Percentiles rank a stretch among this genome's conserved stretches.
phyloP scores from a whole-genome alignment of 2,329 filamentous ascomycete genomes.

The Raffaelea deltoideospora region DNA sequence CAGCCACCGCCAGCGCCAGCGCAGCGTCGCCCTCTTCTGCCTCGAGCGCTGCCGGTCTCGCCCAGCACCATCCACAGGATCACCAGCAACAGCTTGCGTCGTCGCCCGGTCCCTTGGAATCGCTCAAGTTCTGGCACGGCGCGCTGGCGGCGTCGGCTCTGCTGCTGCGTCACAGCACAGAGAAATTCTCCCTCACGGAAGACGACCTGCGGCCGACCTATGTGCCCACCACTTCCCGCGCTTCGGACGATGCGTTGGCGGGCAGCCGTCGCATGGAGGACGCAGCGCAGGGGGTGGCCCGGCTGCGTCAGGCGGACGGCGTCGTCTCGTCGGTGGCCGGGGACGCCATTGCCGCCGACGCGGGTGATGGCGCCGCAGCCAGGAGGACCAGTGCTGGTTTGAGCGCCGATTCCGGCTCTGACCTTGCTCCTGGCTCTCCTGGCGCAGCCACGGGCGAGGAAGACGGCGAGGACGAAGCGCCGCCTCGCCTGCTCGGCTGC shows the following conservation, averaged over 20 bases:
- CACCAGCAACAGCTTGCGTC: background rate
- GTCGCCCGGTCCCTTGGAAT: slow-evolving; percentile 29
- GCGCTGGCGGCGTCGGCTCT: slow-evolving; percentile 17
- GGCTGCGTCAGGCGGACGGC: too few species aligned
- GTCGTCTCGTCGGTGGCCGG: background rate
- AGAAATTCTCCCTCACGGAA: slow-evolving; percentile 37
- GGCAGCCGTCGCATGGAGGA: too few species aligned
- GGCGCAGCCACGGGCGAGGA: slow-evolving; percentile 16
- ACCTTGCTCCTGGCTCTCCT: too few species aligned
- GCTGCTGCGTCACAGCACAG: slow-evolving; percentile 19
- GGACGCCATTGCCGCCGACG: background rate
- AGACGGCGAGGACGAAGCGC: slow-evolving; percentile 5
- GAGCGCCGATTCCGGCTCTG: too few species aligned
- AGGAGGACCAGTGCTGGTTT: too few species aligned
- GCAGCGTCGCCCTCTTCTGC: background rate
- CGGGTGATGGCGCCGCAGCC: slow-evolving; percentile 14
- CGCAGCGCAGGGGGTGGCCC: too few species aligned
- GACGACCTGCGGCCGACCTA: slow-evolving; percentile 55
- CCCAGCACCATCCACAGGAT: background rate
- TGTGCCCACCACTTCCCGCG: slow-evolving; percentile 25
- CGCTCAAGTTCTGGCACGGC: slow-evolving; percentile 44
- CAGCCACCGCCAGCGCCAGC: slow-evolving; percentile 19
- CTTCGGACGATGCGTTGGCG: background rate
- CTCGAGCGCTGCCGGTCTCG: background rate
- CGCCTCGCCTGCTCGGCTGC: slow-evolving; percentile 62